Evolutionary conservation across 2,329 filamentous ascomycete species (phyloP), one percentile per base, ranked within the genome.

Genomic region (Shiraia sp.): DNA sequence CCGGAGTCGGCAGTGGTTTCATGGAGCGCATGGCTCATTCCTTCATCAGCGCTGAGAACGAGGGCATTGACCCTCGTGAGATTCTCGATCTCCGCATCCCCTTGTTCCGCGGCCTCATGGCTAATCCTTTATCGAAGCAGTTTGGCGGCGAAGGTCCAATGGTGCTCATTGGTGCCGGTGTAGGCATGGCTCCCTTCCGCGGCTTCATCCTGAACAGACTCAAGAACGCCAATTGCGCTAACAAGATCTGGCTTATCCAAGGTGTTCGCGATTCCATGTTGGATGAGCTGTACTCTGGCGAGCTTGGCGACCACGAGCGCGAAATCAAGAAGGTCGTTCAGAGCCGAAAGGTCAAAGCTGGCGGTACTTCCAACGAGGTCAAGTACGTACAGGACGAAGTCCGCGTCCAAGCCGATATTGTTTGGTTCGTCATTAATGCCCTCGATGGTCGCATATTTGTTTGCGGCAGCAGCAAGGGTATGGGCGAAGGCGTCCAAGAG

Each of bases 91-190:
- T 97, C 12, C 84, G 88, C 56, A 77, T 97, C 4, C 93, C 93
- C 58, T 96, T 99, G 89, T 99, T 99, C 81, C 90, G 95, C 63
- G 93, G 93, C 1, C 78, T 99, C 30, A 99, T 99, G 93, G 86
- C 90, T 48, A 99, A 99, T 69, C 93, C 93, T 0, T 80, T 99
- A 1, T 93, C 91, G 9, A 87, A 86, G 64, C 85, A 96, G 64
- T 99, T 97, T 65, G 86, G 90, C 37, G 85, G 88, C 2, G 92
- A 99, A 66, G 93, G 93, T 0, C 93, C 93, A 0, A 99, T 99
- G 93, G 84, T 99, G 26, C 81, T 99, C 33, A 96, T 99, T 57
- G 93, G 93, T 23, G 93, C 93, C 4, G 93, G 93, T 40, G 93
- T 99, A 15, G 93, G 93, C 51, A 92, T 99, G 70, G 93, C 93